These are phyloP conservation scores for Colletotrichum musae DNA, from an alignment of 2,329 filamentous ascomycete species.

Conservation along the genomic window DNA sequence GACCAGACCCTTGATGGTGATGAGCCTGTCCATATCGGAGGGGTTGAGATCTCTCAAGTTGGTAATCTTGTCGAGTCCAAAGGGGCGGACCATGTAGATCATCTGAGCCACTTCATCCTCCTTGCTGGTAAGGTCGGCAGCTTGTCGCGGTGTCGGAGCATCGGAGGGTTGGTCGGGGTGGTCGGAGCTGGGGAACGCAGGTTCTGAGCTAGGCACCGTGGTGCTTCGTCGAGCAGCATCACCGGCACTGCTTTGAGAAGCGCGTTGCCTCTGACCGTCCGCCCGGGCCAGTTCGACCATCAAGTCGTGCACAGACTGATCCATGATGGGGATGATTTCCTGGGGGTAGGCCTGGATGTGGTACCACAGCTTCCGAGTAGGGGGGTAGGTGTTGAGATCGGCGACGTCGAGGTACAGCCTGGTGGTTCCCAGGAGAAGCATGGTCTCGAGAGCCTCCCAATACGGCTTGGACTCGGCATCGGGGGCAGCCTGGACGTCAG, in stretches of 20 bases:
- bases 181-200: slow-evolving; percentile 86
- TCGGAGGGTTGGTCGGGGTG: slow-evolving; percentile 65
- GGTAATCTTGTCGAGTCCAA: slow-evolving; percentile 86
- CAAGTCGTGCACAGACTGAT: slow-evolving; percentile 91
- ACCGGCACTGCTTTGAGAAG: slow-evolving; percentile 70
- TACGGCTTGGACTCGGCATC: slow-evolving; percentile 87
- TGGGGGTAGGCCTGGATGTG: slow-evolving; percentile 95
- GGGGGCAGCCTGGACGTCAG: slow-evolving; percentile 78
- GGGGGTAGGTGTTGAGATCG: slow-evolving; percentile 93
- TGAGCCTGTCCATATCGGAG: slow-evolving; percentile 87
- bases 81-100: slow-evolving; percentile 89
- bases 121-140: slow-evolving; percentile 69
- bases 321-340: slow-evolving; percentile 97
- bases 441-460: slow-evolving; percentile 86
- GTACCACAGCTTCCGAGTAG: slow-evolving; percentile 94
- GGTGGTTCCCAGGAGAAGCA: slow-evolving; percentile 88
- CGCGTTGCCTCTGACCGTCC: slow-evolving; percentile 79
- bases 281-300: slow-evolving; percentile 91
- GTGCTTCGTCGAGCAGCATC: slow-evolving; percentile 51
- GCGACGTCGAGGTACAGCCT: slow-evolving; percentile 90
- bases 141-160: slow-evolving; percentile 58
- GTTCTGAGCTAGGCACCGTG: slow-evolving; percentile 77
- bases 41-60: slow-evolving; percentile 97
- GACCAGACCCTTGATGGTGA: slow-evolving; percentile 95
- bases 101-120: slow-evolving; percentile 86